Base-by-base conservation (phyloP, 1,284 basidiomycete species). In the Volvariella surrecta region DNA sequence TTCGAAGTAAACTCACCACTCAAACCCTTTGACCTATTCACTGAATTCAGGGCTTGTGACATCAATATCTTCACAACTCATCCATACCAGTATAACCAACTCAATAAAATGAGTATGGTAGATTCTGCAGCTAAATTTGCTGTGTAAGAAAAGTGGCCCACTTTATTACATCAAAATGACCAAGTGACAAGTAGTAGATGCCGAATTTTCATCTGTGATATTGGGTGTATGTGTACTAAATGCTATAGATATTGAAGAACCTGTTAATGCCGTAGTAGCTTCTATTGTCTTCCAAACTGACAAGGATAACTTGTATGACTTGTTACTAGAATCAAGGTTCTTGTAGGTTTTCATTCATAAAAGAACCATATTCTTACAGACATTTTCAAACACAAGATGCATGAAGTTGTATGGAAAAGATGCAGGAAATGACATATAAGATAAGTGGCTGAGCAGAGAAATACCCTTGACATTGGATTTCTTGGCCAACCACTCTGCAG, bases 391-490 rank as follows among this genome's bases (percentile, higher is more conserved):
- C 15, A 72, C 54, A 0, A 73, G 56, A 44, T 74, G 69, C 71
- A 73, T 74, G 50, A 71, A 70, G 45, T 74, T 64, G 43, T 61
- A 63, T 0, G 66, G 68, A 42, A 73, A 73, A 0, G 64, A 71
- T 0, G 19, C 0, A 0, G 70, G 66, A 40, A 70, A 68, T 0
- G 48, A 52, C 1, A 74, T 48, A 0, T 64, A 70, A 0, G 51
- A 40, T 1, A 73, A 51, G 39, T 40, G 32, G 8, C 49, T 50
- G 1, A 71, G 58, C 1, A 68, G 19, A 0, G 66, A 58, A 0
- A 62, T 37, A 0, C 63, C 66, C 35, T 71, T 73, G 46, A 74
- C 62, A 1, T 71, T 67, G 40, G 58, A 67, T 4, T 45, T 8
- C 40, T 59, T 63, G 4, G 68, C 47, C 0, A 65, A 55, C 0